phyloP scores from a whole-genome alignment of 257 asterid genomes.

The Euphrasia confusa region DNA sequence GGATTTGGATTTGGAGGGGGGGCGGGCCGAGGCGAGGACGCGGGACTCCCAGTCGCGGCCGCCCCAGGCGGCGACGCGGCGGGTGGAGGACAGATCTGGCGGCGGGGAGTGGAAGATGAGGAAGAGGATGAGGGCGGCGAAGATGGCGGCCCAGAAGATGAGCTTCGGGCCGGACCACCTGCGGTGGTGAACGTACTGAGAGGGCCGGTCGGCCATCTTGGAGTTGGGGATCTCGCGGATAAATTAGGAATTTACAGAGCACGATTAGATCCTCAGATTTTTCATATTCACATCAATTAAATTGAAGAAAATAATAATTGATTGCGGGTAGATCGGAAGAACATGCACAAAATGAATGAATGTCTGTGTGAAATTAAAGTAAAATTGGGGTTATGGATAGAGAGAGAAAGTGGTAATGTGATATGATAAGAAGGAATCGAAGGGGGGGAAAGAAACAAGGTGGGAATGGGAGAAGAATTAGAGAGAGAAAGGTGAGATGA shows the following conservation, averaged over 20 bases:
- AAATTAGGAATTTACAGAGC: constrained; percentile 5
- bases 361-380: too few species aligned
- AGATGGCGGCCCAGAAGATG: constrained; percentile 35
- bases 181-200: constrained; percentile 24
- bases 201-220: constrained; percentile 31
- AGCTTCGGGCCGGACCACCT: constrained; percentile 31
- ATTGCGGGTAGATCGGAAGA: too few species aligned
- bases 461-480: not conserved
- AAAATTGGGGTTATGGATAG: not conserved
- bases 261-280: not conserved
- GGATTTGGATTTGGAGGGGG: constrained; percentile 9
- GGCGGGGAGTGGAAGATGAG: constrained; percentile 34
- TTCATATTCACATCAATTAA: not conserved
- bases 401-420: not conserved
- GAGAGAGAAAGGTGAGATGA: not conserved
- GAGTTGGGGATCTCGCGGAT: constrained; percentile 13
- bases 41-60: constrained; percentile 30
- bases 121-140: constrained; percentile 29
- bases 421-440: constrained; percentile 13
- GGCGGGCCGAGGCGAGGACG: constrained; percentile 28
- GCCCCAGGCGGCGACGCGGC: constrained; percentile 21
- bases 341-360: too few species aligned
- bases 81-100: constrained; percentile 19
- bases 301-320: too few species aligned
- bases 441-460: too few species aligned